Conservation (phyloP, 140 eudicot species). For the Bidens hawaiensis region DNA sequence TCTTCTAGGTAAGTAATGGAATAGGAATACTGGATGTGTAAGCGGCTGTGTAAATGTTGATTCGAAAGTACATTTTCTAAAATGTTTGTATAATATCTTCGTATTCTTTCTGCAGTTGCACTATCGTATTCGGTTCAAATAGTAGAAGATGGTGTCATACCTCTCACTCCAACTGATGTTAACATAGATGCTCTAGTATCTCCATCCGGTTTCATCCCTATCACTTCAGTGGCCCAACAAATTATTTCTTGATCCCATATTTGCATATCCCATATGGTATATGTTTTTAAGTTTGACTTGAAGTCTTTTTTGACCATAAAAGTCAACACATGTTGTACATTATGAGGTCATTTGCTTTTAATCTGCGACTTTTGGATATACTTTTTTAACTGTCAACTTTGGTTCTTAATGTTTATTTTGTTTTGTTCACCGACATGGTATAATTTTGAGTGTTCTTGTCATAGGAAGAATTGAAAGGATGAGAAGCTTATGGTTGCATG, state of each 20-base stretch:
- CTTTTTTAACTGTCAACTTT: too few relatives aligned
- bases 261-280: constrained; percentile 5
- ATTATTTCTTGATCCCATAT: constrained; percentile 18
- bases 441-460: too few relatives aligned
- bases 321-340: neutral
- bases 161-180: constrained; percentile 76
- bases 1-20: constrained; percentile 44
- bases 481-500: too few relatives aligned
- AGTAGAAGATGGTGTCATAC: constrained; percentile 78
- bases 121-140: constrained; percentile 69
- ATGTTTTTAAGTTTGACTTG: neutral
- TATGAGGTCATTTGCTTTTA: constrained; percentile 7
- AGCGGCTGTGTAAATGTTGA: too few relatives aligned
- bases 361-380: too few relatives aligned
- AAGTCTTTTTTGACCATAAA: neutral
- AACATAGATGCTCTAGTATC: constrained; percentile 65
- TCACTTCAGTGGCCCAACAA: constrained; percentile 47
- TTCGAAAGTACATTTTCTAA: too few relatives aligned
- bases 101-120: constrained; percentile 68
- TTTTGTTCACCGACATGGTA: too few relatives aligned
- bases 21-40: too few relatives aligned
- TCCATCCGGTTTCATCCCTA: constrained; percentile 80
- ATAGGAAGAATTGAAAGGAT: too few relatives aligned
- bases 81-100: too few relatives aligned
- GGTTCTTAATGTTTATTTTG: too few relatives aligned